A percentile compares a stretch with the other conserved stretches of the same genome.
Conservation (phyloP, 2,329 filamentous ascomycete species). For the Erysiphe pisi region DNA sequence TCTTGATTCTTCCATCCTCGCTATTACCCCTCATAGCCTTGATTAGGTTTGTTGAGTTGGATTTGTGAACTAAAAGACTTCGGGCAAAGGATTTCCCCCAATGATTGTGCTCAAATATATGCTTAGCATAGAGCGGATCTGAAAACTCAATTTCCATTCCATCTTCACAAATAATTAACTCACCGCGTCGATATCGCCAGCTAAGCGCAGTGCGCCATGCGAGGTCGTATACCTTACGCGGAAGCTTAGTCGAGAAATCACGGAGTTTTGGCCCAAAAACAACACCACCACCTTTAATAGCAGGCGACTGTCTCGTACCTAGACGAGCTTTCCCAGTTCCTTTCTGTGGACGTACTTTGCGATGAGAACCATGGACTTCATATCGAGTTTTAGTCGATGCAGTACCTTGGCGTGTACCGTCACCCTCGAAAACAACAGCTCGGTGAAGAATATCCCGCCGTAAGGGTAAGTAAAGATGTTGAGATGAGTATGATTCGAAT, state of each 20-base stretch:
- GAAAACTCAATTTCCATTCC: constrained; percentile 53
- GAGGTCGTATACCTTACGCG: constrained; percentile 84
- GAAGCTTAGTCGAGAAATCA: constrained; percentile 76
- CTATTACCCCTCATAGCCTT: constrained; percentile 53
- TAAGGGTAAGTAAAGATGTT: constrained; percentile 76
- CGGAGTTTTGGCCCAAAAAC: constrained; percentile 80
- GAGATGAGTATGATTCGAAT: constrained; percentile 65
- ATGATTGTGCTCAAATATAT: constrained; percentile 59
- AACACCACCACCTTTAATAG: constrained; percentile 76
- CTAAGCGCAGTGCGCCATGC: constrained; percentile 91
- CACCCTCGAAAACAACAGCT: constrained; percentile 85
- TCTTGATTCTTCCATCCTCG: constrained; percentile 57
- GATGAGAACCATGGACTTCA: constrained; percentile 72
- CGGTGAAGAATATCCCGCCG: constrained; percentile 86
- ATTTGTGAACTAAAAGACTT: constrained; percentile 62
- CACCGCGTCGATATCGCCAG: constrained; percentile 77
- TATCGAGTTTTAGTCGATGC: constrained; percentile 69
- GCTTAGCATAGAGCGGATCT: constrained; percentile 48
- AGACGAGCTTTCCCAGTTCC: constrained; percentile 69
- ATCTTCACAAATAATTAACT: constrained; percentile 75
- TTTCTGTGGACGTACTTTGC: constrained; percentile 79
- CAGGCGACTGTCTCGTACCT: constrained; percentile 70
- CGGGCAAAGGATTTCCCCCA: constrained; percentile 59
- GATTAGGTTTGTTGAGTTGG: constrained; percentile 52
- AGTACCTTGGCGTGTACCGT: constrained; percentile 75